Base-by-base conservation (phyloP, 495 filamentous ascomycete genomes). In the Penicillium samsonianum region DNA sequence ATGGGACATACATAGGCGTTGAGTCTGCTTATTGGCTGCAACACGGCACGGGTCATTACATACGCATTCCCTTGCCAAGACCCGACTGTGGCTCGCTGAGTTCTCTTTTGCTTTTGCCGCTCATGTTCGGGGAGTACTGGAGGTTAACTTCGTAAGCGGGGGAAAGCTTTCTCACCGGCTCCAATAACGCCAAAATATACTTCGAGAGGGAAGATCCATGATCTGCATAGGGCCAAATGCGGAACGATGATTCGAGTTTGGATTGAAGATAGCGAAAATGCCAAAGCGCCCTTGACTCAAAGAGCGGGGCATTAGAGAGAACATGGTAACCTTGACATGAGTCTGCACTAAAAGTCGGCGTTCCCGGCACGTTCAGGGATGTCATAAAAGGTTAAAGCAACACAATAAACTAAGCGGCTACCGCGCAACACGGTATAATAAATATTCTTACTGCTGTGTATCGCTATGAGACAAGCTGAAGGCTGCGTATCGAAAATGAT, bases 71-170 rank as follows among this genome's bases (percentile, higher is more conserved):
- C 35, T 57, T 57, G 63, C 63, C 57, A 65, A 68, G 63, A 17
- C 59, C 7, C 12, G 26, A 46, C 17, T 63, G 55, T 68, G 63
- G 60, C 63, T 61, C 62, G 44, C 63, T 68, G 60, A 62, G 44
- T 26, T 41, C 35, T 22, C 9, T 44, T 37, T 46, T 26, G 43
- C 22, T 48, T 43, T 53, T 47, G 33, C 56, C 25, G 20, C 20
- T 38, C 45, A 51, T 8, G 11, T 62, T 48, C 50, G 46, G 38
- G 40, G 45, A 44, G 59, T 33, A 58, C 20, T 46, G 40, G 38
- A 9, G 41, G 19, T 55, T 28, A 38, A 38, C 22, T 20, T 44
- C 30, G 38, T 31, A 55, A 53, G 53, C 47, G 59, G 59, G 58
- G 58, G 45, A 44, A 47, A 37, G 31, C 17, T 31, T 50, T 50